Percentiles rank a stretch among this genome's conserved stretches.
Conservation (phyloP, 352 stramenopile species). For the Phytophthora vignae region DNA sequence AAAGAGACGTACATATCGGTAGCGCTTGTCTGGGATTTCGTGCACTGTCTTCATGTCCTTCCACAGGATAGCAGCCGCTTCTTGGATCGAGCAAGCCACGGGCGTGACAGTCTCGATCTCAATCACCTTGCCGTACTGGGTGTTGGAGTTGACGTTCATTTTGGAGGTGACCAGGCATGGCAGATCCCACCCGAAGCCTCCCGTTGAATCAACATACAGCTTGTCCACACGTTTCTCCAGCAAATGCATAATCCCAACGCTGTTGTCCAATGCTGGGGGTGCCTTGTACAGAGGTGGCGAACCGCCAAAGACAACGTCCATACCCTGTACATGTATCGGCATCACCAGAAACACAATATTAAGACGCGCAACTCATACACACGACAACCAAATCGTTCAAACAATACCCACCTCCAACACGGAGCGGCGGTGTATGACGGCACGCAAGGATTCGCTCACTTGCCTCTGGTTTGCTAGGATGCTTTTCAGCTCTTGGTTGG, state of each 20-base stretch:
- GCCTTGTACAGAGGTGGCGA: constrained; percentile 7
- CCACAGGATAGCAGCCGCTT: constrained; percentile 23
- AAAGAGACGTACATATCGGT: constrained; percentile 25
- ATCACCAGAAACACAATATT: constrained; percentile 1
- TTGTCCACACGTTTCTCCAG: constrained; percentile 21
- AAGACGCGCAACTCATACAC: background rate
- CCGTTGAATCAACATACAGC: constrained; percentile 15
- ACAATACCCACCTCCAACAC: constrained; percentile 10
- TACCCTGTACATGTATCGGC: constrained; percentile 17
- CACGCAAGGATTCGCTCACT: constrained; percentile 8
- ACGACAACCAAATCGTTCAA: background rate
- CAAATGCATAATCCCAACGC: constrained; percentile 9
- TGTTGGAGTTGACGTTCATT: constrained; percentile 25
- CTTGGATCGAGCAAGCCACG: constrained; percentile 20
- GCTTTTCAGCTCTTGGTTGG: constrained; percentile 17
- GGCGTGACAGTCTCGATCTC: constrained; percentile 32
- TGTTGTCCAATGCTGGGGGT: constrained; percentile 2
- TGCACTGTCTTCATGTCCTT: constrained; percentile 29
- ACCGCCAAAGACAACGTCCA: constrained; percentile 25
- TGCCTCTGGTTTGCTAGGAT: constrained; percentile 23
- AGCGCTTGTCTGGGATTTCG: constrained; percentile 30
- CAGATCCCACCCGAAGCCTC: constrained; percentile 12
- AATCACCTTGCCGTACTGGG: constrained; percentile 29
- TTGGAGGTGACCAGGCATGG: constrained; percentile 21
- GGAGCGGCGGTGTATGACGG: constrained; percentile 7